Evolutionary conservation across 495 filamentous ascomycete species (phyloP).

Genomic region (Hyaloscypha variabilis): DNA sequence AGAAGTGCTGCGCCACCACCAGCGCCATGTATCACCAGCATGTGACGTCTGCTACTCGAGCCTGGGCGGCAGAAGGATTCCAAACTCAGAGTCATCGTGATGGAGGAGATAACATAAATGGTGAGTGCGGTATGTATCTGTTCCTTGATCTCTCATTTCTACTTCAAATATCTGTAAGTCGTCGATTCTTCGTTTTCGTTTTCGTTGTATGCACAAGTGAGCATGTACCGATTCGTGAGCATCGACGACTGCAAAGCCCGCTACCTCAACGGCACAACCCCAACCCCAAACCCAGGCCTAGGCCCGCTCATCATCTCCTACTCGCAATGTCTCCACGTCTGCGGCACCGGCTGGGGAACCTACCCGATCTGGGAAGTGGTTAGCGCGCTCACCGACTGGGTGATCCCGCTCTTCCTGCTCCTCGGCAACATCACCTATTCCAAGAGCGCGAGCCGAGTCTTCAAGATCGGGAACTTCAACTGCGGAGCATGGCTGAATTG

Average conservation of each 20-base stretch:
- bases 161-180: too few species aligned
- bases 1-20: too few species aligned
- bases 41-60: too few species aligned
- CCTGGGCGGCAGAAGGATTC: too few species aligned
- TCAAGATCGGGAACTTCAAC: not conserved
- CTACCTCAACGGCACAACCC: not conserved
- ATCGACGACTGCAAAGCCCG: not conserved
- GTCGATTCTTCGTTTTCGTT: not conserved
- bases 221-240: not conserved
- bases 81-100: too few species aligned
- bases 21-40: too few species aligned
- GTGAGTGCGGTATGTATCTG: too few species aligned
- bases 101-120: too few species aligned
- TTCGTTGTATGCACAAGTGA: not conserved
- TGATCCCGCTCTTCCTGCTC: not conserved
- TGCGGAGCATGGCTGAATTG: not conserved
- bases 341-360: not conserved
- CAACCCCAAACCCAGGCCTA: not conserved
- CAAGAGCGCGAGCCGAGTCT: not conserved
- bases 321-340: not conserved
- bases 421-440: constrained; percentile 5
- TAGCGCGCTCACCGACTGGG: not conserved
- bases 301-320: not conserved
- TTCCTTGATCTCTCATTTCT: not conserved
- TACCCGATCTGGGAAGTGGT: not conserved